phyloP scores from a whole-genome alignment of 2,329 filamentous ascomycete genomes.

The Raffaelea ambrosiae region DNA sequence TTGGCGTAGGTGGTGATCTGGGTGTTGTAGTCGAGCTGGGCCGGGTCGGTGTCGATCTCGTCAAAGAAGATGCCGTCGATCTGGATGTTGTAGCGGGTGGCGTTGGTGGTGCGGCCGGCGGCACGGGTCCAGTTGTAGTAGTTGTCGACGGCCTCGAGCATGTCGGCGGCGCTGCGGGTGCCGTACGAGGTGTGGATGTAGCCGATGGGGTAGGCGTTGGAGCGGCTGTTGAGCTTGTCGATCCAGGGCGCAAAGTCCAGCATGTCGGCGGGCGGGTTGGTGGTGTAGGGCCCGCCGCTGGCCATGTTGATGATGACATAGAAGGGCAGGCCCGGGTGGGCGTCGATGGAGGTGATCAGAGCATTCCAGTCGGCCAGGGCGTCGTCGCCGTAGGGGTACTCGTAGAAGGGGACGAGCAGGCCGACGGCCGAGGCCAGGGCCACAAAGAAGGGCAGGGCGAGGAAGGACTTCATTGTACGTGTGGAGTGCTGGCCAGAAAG shows the following conservation, averaged over 20 bases:
- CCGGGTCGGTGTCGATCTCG: slow-evolving; percentile 10
- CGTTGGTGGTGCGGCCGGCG: slow-evolving; percentile 4
- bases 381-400: slow-evolving; percentile 11
- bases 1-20: slow-evolving; percentile 9
- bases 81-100: slow-evolving; percentile 7
- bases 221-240: slow-evolving; percentile 7
- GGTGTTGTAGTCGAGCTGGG: slow-evolving; percentile 8
- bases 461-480: slow-evolving; percentile 5
- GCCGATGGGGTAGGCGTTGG: slow-evolving; percentile 11
- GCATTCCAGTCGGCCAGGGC: slow-evolving; percentile 12
- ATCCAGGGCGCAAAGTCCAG: slow-evolving; percentile 9
- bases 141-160: slow-evolving; percentile 6
- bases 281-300: slow-evolving; percentile 6
- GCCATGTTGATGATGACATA: slow-evolving; percentile 13
- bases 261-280: slow-evolving; percentile 8
- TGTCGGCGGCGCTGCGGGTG: slow-evolving; percentile 1
- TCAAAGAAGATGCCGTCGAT: slow-evolving; percentile 15
- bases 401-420: slow-evolving; percentile 15
- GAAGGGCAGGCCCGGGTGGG: slow-evolving; percentile 11
- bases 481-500: no score
- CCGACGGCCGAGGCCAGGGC: slow-evolving; percentile 19
- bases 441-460: not conserved
- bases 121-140: slow-evolving; percentile 11
- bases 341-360: slow-evolving; percentile 9
- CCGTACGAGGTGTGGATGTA: slow-evolving; percentile 10